Evolutionary conservation across 352 stramenopile genomes (phyloP).

Genomic region (Phytopythium helicoides): DNA sequence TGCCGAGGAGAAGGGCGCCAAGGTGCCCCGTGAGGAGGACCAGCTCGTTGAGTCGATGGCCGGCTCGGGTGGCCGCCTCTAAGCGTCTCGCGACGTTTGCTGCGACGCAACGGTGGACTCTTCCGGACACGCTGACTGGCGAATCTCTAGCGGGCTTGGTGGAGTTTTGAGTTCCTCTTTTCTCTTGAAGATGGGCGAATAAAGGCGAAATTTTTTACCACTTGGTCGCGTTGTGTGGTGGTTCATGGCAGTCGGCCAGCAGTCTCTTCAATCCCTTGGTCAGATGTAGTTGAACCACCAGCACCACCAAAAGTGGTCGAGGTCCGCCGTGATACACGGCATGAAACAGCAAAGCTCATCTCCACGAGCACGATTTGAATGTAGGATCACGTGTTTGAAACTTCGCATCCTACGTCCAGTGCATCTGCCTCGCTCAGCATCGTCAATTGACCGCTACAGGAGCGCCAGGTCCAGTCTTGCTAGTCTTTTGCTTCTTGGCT

Average conservation of each 20-base stretch:
- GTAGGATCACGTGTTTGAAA: too few relatives aligned
- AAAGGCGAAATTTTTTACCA: constrained; percentile 84
- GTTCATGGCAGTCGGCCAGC: too few relatives aligned
- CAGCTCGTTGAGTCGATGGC: constrained; percentile 87
- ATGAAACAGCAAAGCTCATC: background rate
- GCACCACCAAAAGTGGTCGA: too few relatives aligned
- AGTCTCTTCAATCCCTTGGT: too few relatives aligned
- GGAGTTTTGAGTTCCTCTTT: constrained; percentile 16
- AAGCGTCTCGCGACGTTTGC: constrained; percentile 35
- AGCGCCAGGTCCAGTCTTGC: too few relatives aligned
- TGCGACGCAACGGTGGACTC: too few relatives aligned
- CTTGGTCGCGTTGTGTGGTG: background rate
- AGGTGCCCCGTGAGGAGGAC: constrained; percentile 86
- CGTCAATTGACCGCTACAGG: too few relatives aligned
- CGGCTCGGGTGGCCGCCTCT: constrained; percentile 86
- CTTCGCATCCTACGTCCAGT: too few relatives aligned
- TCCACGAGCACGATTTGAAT: background rate
- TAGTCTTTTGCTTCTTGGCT: constrained; percentile 38
- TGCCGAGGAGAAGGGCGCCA: constrained; percentile 90
- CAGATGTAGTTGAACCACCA: too few relatives aligned
- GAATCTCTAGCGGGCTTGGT: constrained; percentile 5
- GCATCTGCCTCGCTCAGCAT: too few relatives aligned
- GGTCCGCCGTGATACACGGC: too few relatives aligned
- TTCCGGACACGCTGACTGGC: constrained; percentile 2
- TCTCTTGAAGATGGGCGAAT: constrained; percentile 75